Percentiles rank a stretch among this genome's conserved stretches.
These are phyloP conservation scores for Prunus mongolica DNA, from an alignment of 306 rosid genomes.

Conservation along the genomic window DNA sequence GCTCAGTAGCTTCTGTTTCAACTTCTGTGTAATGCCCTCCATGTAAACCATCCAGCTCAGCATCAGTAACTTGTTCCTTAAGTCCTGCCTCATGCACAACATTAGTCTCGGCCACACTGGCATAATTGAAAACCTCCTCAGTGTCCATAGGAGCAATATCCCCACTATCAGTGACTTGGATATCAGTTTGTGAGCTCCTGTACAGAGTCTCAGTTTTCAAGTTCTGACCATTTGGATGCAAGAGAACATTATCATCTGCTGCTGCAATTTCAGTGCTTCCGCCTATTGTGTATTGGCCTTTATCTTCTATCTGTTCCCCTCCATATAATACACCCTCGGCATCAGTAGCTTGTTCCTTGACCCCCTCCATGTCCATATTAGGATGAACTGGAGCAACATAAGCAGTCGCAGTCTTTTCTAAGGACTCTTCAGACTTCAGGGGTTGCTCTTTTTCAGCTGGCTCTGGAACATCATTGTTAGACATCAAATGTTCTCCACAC, in stretches of 20 bases:
- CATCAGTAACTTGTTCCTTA: conserved; percentile 31
- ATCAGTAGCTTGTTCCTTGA: conserved; percentile 9
- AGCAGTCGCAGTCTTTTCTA: conserved; percentile 16
- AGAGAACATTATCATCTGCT: too few species aligned
- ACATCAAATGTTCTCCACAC: not conserved
- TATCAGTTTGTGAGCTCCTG: conserved; percentile 11
- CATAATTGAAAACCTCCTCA: conserved; percentile 28
- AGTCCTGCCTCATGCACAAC: conserved; percentile 17
- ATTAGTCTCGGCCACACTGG: conserved; percentile 25
- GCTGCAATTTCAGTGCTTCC: too few species aligned
- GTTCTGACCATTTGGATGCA: too few species aligned
- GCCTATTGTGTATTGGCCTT: not conserved
- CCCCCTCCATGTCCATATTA: conserved; percentile 25
- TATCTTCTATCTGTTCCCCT: conserved; percentile 18
- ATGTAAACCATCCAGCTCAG: conserved; percentile 39
- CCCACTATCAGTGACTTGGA: conserved; percentile 13
- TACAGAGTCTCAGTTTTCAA: not conserved
- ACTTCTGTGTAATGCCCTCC: conserved; percentile 47
- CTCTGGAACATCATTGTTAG: conserved; percentile 10
- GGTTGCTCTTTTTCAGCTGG: conserved; percentile 7
- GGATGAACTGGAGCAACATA: conserved; percentile 14
- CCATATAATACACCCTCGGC: conserved; percentile 7
- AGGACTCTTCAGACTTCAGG: conserved; percentile 8
- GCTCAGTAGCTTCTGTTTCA: conserved; percentile 35
- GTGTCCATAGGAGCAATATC: conserved; percentile 19